These are phyloP conservation scores for Sphaerulina musiva DNA, from an alignment of 2,329 filamentous ascomycete species.

Conservation along the genomic window DNA sequence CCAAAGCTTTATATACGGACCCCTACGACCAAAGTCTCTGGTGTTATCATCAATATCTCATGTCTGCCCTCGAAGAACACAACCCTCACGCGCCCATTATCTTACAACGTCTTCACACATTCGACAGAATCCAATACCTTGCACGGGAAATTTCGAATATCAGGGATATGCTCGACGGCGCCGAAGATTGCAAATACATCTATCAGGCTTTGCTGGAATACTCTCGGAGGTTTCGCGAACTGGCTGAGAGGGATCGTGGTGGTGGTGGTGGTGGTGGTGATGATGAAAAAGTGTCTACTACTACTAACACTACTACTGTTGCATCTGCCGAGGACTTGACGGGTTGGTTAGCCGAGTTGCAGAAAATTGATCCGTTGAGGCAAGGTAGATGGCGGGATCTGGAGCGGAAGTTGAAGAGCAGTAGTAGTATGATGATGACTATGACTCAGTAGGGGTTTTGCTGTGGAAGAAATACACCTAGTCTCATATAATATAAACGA, in stretches of 20 bases:
- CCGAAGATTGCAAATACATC: conserved; percentile 74
- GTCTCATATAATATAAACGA: too few species aligned
- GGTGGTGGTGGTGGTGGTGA: too few species aligned
- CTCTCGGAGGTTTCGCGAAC: conserved; percentile 54
- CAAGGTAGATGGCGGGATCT: conserved; percentile 70
- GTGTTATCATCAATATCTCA: conserved; percentile 90
- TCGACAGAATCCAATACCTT: conserved; percentile 61
- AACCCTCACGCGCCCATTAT: conserved; percentile 46
- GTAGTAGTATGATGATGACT: too few species aligned
- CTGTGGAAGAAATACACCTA: too few species aligned
- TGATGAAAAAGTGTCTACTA: too few species aligned
- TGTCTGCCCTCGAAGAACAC: conserved; percentile 57
- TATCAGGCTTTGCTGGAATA: conserved; percentile 81
- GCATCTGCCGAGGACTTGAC: conserved; percentile 40
- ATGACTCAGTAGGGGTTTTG: too few species aligned
- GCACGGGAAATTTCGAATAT: conserved; percentile 67
- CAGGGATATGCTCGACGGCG: conserved; percentile 57
- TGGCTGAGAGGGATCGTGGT: conserved; percentile 36
- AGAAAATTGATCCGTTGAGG: conserved; percentile 66
- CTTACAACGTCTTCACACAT: conserved; percentile 54
- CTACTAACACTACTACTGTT: too few species aligned
- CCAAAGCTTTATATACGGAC: conserved; percentile 74
- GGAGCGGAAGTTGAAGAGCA: conserved; percentile 41
- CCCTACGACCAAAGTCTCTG: conserved; percentile 93
- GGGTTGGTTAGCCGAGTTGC: conserved; percentile 56